phyloP scores from a whole-genome alignment of 2,329 filamentous ascomycete genomes.

The Helotiales sp. region DNA sequence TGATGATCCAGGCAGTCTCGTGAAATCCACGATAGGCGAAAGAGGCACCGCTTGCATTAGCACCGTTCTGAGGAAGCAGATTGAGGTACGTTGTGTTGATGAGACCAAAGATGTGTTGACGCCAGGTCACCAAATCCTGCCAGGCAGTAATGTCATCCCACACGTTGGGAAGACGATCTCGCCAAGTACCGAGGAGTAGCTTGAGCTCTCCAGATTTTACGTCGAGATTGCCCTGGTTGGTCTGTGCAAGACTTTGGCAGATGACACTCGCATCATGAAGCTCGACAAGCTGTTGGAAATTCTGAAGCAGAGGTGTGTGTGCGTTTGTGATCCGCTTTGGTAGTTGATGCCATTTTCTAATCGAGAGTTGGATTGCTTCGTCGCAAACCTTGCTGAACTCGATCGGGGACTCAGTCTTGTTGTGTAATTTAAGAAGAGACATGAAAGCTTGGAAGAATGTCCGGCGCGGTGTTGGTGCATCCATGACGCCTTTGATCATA shows the following conservation, averaged over 20 bases:
- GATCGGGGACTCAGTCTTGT: conserved; percentile 74
- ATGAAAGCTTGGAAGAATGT: conserved; percentile 99
- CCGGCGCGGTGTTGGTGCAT: conserved; percentile 89
- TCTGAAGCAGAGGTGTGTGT: conserved; percentile 91
- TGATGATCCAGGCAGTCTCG: conserved; percentile 99
- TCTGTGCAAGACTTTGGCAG: conserved; percentile 84
- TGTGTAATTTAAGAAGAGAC: conserved; percentile 90
- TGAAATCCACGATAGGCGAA: conserved; percentile 98
- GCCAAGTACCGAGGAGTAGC: conserved; percentile 89
- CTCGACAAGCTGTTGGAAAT: conserved; percentile 97
- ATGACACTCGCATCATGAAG: conserved; percentile 97
- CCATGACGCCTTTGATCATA: conserved; percentile 95
- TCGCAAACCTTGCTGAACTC: conserved; percentile 93
- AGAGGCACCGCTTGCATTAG: conserved; percentile 84
- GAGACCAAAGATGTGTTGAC: conserved; percentile 96
- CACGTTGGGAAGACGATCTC: conserved; percentile 91
- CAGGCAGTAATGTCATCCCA: conserved; percentile 99
- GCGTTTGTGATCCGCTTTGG: conserved; percentile 90
- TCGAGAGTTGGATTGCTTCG: conserved; percentile 94
- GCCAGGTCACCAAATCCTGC: conserved; percentile 99
- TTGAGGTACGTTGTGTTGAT: conserved; percentile 94
- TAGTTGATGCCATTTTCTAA: conserved; percentile 99
- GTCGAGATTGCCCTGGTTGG: conserved; percentile 82
- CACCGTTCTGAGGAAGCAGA: conserved; percentile 76
- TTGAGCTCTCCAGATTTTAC: conserved; percentile 95